These are phyloP conservation scores for Corylus americana DNA, from an alignment of 306 rosid species.

Conservation along the genomic window DNA sequence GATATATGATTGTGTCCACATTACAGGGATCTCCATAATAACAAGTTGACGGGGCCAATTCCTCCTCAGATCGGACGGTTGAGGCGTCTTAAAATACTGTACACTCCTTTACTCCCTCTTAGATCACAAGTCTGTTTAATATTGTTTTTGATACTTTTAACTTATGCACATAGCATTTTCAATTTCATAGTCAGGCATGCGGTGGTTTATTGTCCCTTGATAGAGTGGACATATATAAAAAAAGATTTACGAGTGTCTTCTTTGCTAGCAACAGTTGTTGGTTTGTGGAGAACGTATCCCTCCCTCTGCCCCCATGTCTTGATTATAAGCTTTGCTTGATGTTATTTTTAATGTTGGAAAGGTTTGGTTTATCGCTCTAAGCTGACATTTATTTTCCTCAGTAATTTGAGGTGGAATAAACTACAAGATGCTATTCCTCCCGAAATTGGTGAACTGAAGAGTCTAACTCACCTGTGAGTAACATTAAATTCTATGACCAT, in stretches of 20 bases:
- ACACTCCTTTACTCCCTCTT: constrained; percentile 26
- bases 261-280: constrained; percentile 8
- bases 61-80: constrained; percentile 96
- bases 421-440: constrained; percentile 94
- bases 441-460: constrained; percentile 94
- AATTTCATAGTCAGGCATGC: neutral
- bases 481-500: constrained; percentile 14
- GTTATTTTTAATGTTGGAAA: constrained; percentile 16
- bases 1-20: constrained; percentile 13
- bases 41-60: constrained; percentile 97
- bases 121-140: constrained; percentile 4
- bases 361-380: neutral
- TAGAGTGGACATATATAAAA: neutral
- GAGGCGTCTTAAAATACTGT: constrained; percentile 95
- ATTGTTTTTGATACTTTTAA: neutral
- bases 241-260: neutral
- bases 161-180: neutral
- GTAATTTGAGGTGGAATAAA: constrained; percentile 99
- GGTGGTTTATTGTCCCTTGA: neutral
- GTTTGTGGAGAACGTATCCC: constrained; percentile 13
- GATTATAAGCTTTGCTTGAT: neutral
- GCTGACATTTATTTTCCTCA: constrained; percentile 31
- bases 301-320: neutral
- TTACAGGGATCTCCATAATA: constrained; percentile 93
- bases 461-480: constrained; percentile 94